Evolutionary conservation across 805 yeast species (phyloP).

Genomic region (Myxozyma sirexii): DNA sequence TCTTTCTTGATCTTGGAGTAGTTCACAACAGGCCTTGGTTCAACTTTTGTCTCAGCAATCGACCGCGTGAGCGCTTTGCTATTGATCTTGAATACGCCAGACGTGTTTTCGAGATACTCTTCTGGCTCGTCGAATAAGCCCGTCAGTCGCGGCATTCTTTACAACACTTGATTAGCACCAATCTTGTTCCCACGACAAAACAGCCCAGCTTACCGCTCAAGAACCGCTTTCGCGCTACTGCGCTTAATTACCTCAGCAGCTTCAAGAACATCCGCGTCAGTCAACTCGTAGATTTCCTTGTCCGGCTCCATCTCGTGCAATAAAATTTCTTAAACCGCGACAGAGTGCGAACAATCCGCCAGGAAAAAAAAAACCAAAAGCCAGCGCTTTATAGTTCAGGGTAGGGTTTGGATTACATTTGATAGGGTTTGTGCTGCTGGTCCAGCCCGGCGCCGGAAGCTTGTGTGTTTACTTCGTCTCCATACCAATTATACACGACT

Average conservation of each 20-base stretch:
- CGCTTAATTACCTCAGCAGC: not conserved
- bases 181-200: no score
- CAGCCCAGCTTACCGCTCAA: slow-evolving; percentile 1
- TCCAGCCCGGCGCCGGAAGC: no score
- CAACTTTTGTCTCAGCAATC: not conserved
- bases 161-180: not conserved
- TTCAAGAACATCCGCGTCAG: slow-evolving; percentile 6
- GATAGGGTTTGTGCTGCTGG: not conserved
- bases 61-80: slow-evolving; percentile 2
- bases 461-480: no score
- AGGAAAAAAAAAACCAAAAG: not conserved
- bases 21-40: slow-evolving; percentile 39
- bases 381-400: not conserved
- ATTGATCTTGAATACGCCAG: slow-evolving; percentile 23
- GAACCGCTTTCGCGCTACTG: not conserved
- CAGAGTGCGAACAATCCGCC: not conserved
- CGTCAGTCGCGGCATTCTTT: not conserved
- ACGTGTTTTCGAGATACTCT: slow-evolving; percentile 1
- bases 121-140: slow-evolving; percentile 4
- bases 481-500: no score
- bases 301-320: not conserved
- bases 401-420: not conserved
- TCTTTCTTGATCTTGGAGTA: slow-evolving; percentile 40
- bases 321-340: not conserved
- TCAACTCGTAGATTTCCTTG: slow-evolving; percentile 2